A percentile compares a stretch with the other conserved stretches of the same genome.
phyloP scores from a whole-genome alignment of 352 stramenopile genomes.

The Pythium periplocum region DNA sequence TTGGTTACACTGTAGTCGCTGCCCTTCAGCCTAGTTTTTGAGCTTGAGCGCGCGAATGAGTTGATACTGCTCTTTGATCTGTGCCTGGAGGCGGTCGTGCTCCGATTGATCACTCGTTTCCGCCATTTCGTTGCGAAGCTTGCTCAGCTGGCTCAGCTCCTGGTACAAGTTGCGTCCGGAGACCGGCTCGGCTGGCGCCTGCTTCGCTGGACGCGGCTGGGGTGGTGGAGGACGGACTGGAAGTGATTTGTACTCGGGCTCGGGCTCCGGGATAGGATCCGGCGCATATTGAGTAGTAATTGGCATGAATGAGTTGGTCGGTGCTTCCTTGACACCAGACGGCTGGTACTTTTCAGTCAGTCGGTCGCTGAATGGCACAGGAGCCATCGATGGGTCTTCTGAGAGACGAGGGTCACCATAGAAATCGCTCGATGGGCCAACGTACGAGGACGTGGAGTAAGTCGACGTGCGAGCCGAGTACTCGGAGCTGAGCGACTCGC shows the following conservation, averaged over 20 bases:
- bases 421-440: too few relatives aligned
- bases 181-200: constrained; percentile 4
- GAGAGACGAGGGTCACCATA: too few relatives aligned
- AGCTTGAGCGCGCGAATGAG: constrained; percentile 16
- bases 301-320: too few relatives aligned
- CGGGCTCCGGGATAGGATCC: neutral
- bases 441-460: too few relatives aligned
- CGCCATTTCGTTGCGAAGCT: constrained; percentile 14
- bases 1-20: too few relatives aligned
- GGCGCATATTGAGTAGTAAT: too few relatives aligned
- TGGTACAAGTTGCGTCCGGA: constrained; percentile 12
- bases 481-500: constrained; percentile 13
- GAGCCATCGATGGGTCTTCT: too few relatives aligned
- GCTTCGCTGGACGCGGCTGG: neutral
- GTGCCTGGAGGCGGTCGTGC: constrained; percentile 13
- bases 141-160: constrained; percentile 12
- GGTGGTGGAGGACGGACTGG: too few relatives aligned
- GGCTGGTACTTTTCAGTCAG: too few relatives aligned
- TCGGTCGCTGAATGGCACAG: too few relatives aligned
- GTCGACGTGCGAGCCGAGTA: constrained; percentile 5
- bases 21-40: constrained; percentile 2
- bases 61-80: constrained; percentile 21
- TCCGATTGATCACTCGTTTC: constrained; percentile 4
- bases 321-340: too few relatives aligned
- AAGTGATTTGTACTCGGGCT: neutral